These are phyloP conservation scores for Penicillium mononematosum DNA, from an alignment of 495 filamentous ascomycete species.

Conservation along the genomic window DNA sequence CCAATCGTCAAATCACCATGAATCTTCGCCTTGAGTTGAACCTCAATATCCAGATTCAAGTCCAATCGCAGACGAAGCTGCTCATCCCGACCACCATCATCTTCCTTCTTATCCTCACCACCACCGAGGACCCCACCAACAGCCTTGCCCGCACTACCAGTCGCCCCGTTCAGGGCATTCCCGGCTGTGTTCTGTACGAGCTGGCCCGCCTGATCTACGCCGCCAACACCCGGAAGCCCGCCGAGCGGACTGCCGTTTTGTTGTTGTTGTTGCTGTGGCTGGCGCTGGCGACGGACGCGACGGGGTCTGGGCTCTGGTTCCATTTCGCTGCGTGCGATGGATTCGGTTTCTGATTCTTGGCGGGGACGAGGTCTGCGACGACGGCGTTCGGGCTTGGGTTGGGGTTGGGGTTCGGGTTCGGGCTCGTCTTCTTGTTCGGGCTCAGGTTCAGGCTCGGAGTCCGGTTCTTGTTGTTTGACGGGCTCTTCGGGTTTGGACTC, in stretches of 20 bases:
- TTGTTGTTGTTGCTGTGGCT: slow-evolving; percentile 28
- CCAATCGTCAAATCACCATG: slow-evolving; percentile 85
- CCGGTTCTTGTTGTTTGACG: slow-evolving; percentile 21
- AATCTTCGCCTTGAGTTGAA: slow-evolving; percentile 88
- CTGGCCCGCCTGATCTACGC: slow-evolving; percentile 55
- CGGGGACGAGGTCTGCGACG: slow-evolving; percentile 30
- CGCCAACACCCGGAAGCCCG: slow-evolving; percentile 56
- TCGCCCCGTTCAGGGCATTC: slow-evolving; percentile 56
- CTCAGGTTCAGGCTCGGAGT: slow-evolving; percentile 13
- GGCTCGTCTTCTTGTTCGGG: slow-evolving; percentile 16
- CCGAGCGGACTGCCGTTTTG: slow-evolving; percentile 48
- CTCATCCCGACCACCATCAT: slow-evolving; percentile 58
- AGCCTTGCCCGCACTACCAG: slow-evolving; percentile 57
- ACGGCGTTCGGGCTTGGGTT: slow-evolving; percentile 29
- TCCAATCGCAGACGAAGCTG: slow-evolving; percentile 77
- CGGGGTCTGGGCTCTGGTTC: slow-evolving; percentile 38
- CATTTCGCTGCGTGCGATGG: slow-evolving; percentile 40
- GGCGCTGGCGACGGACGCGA: slow-evolving; percentile 34
- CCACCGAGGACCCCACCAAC: slow-evolving; percentile 51
- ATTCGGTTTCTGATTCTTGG: slow-evolving; percentile 41
- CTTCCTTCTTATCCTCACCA: slow-evolving; percentile 40
- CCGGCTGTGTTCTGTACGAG: slow-evolving; percentile 65
- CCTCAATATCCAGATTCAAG: slow-evolving; percentile 84
- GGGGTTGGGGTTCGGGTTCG: slow-evolving; percentile 30
- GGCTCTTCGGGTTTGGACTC: slow-evolving; percentile 15